A percentile compares a stretch with the other conserved stretches of the same genome.
Conservation (phyloP, 805 yeast genomes). For the Zygosaccharomyces pseudorouxii region DNA sequence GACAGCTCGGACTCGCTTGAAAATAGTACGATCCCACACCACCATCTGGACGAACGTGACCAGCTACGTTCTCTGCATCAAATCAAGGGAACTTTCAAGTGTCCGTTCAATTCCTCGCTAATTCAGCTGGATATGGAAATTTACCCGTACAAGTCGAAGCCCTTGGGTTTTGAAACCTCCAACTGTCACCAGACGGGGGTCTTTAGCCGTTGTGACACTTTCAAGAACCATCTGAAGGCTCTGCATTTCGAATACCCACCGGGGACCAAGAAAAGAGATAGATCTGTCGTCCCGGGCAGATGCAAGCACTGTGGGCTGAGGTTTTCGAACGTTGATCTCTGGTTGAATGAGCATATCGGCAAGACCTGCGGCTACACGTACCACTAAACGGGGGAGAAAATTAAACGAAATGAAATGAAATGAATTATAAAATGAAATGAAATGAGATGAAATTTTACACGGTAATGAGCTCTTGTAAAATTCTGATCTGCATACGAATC, state of each 20-base stretch:
- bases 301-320: slow-evolving; percentile 71
- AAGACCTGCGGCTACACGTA: slow-evolving; percentile 32
- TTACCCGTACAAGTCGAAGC: slow-evolving; percentile 25
- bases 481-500: background rate
- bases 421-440: no score
- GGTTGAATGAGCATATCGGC: slow-evolving; percentile 73
- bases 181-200: slow-evolving; percentile 78
- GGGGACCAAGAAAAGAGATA: slow-evolving; percentile 76
- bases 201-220: slow-evolving; percentile 86
- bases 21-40: background rate
- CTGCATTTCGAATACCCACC: slow-evolving; percentile 84
- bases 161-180: slow-evolving; percentile 28
- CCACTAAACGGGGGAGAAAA: slow-evolving; percentile 13
- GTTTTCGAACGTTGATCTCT: slow-evolving; percentile 68
- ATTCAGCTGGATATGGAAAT: slow-evolving; percentile 31
- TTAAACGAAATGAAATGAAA: no score
- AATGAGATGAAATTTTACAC: background rate
- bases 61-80: slow-evolving; percentile 29
- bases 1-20: background rate
- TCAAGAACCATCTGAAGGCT: slow-evolving; percentile 84
- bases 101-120: slow-evolving; percentile 55
- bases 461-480: background rate
- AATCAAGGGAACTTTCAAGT: slow-evolving; percentile 50
- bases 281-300: slow-evolving; percentile 61
- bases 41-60: slow-evolving; percentile 17